Evolutionary conservation across 495 filamentous ascomycete species (phyloP), one percentile per base, ranked within the genome.

Genomic region (Geopyxis carbonaria): DNA sequence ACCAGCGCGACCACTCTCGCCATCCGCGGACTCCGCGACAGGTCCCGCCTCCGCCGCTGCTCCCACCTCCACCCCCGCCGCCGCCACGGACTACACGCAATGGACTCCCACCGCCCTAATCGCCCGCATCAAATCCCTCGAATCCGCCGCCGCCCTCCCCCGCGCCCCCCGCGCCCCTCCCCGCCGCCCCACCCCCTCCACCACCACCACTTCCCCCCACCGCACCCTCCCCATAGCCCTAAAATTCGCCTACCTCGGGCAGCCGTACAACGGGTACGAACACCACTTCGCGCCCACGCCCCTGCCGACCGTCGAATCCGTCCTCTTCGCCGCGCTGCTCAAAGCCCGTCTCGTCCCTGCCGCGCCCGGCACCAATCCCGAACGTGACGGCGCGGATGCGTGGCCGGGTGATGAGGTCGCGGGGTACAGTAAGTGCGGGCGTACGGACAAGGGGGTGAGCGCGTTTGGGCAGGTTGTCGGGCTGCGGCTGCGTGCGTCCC

Each of bases 401-500:
- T 59, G 65, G 31, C 60, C 76, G 13, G 76, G 80, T 53, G 93
- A 81, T 68, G 71, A 79, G 22, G 74, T 74, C 0, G 80, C 68
- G 52, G 77, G 91, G 33, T 97, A 94, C 58, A 80, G 80, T 1
- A 97, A 95, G 56, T 92, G 87, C 50, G 89, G 89, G 1, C 65
- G 89, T 38, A 97, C 89, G 11, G 89, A 97, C 55, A 68, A 69
- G 39, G 89, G 89, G 16, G 89, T 97, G 21, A 93, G 83, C 61
- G 84, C 89, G 4, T 97, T 95, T 64, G 91, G 89, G 3, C 89
- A 97, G 62, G 89, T 97, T 38, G 73, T 95, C 57, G 75, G 70
- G 4, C 59, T 95, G 27, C 62, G 77, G 34, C 72, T 97, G 16
- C 70, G 89, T 49, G n/a, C n/a, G n/a, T 92, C 82, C 60, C 75